Conservation (phyloP, 306 rosid species). For the Vicia faba region DNA sequence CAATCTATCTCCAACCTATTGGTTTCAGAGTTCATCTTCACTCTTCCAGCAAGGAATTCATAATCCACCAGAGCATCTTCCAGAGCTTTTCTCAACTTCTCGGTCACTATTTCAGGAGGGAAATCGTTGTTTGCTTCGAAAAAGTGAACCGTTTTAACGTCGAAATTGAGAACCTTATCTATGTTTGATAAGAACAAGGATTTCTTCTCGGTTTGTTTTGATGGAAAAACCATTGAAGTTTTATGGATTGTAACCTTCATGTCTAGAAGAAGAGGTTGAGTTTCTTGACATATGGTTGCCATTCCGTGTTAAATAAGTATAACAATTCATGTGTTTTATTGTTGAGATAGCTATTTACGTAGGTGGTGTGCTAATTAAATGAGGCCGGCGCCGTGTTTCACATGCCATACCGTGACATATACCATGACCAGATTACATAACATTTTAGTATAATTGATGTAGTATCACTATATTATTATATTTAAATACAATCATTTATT, state of each 20-base stretch:
- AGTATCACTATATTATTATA: too few relatives aligned
- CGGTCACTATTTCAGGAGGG: conserved; percentile 37
- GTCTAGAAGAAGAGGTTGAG: conserved; percentile 42
- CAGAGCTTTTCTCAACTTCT: conserved; percentile 51
- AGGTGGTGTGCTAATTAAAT: too few relatives aligned
- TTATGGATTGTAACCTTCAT: conserved; percentile 55
- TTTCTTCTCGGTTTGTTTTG: conserved; percentile 45
- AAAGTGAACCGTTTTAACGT: conserved; percentile 69
- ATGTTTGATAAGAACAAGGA: conserved; percentile 76
- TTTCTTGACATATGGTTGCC: neutral
- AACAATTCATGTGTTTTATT: too few relatives aligned
- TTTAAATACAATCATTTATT: too few relatives aligned
- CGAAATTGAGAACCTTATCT: conserved; percentile 69
- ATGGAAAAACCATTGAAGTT: conserved; percentile 53
- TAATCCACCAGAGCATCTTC: conserved; percentile 54
- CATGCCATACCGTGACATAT: too few relatives aligned
- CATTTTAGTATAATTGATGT: too few relatives aligned
- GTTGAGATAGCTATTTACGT: too few relatives aligned
- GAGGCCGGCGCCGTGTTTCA: too few relatives aligned
- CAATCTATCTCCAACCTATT: conserved; percentile 68
- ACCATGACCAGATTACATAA: too few relatives aligned
- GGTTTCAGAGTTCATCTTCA: conserved; percentile 43
- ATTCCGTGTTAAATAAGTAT: too few relatives aligned
- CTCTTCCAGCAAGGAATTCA: conserved; percentile 67
- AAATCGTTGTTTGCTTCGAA: conserved; percentile 53